A percentile compares a stretch with the other conserved stretches of the same genome.
Evolutionary conservation across 2,329 filamentous ascomycete genomes (phyloP).

Genomic region (Thielaviopsis ethacetica): DNA sequence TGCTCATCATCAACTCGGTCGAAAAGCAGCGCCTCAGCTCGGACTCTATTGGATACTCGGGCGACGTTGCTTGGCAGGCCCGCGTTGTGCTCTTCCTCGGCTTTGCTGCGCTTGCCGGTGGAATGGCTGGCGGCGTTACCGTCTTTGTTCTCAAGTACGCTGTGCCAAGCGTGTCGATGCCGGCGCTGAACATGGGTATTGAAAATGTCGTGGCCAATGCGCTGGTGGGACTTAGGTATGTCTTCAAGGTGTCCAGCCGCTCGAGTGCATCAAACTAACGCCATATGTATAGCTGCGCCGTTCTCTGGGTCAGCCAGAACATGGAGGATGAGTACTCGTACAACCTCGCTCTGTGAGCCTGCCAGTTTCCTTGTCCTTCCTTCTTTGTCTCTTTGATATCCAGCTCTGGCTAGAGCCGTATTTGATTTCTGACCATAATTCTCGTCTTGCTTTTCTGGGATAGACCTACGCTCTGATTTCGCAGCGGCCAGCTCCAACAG

Average conservation of each 20-base stretch:
- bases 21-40: slow-evolving; percentile 49
- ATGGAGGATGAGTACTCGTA: slow-evolving; percentile 60
- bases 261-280: neutral
- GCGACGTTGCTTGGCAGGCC: slow-evolving; percentile 51
- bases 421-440: neutral
- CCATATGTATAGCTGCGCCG: slow-evolving; percentile 32
- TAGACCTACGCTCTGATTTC: neutral
- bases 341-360: slow-evolving; percentile 40
- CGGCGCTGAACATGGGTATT: slow-evolving; percentile 46
- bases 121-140: slow-evolving; percentile 53
- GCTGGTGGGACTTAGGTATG: slow-evolving; percentile 43
- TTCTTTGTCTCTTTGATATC: neutral
- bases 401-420: neutral
- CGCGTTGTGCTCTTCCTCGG: slow-evolving; percentile 51
- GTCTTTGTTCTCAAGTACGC: slow-evolving; percentile 51
- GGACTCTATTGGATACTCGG: slow-evolving; percentile 46
- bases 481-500: neutral
- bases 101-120: slow-evolving; percentile 47
- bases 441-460: neutral
- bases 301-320: slow-evolving; percentile 54
- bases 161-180: slow-evolving; percentile 39
- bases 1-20: slow-evolving; percentile 56
- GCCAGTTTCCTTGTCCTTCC: neutral
- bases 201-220: slow-evolving; percentile 51
- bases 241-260: slow-evolving; percentile 10